phyloP scores from a whole-genome alignment of 495 filamentous ascomycete species.

The Cercophora samala region DNA sequence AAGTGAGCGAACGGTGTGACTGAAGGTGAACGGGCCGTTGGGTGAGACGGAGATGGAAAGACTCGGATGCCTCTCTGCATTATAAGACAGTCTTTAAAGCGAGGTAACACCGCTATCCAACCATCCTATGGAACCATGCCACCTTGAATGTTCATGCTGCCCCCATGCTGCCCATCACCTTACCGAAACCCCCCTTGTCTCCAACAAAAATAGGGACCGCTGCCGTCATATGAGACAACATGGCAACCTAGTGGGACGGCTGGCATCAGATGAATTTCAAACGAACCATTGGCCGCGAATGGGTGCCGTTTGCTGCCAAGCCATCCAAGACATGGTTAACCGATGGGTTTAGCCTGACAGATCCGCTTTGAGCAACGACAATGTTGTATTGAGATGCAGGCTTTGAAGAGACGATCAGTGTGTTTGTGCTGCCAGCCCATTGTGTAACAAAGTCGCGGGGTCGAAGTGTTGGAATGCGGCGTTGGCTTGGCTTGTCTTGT shows the following conservation, averaged over 20 bases:
- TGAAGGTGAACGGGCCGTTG: background rate
- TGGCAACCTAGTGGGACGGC: conserved; percentile 1
- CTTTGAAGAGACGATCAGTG: background rate
- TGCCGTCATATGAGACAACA: background rate
- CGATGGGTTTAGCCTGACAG: conserved; percentile 7
- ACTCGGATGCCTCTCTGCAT: background rate
- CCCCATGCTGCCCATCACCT: background rate
- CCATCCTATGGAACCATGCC: background rate
- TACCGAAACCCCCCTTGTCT: conserved; percentile 1
- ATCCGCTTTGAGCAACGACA: background rate
- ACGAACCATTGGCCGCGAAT: background rate
- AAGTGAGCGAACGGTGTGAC: background rate
- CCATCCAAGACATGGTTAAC: conserved; percentile 12
- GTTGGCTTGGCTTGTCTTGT: background rate
- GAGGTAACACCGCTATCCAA: conserved; percentile 3
- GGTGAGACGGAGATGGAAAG: background rate
- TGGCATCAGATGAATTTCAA: background rate
- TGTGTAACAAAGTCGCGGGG: background rate
- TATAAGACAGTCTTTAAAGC: background rate
- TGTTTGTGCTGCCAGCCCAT: too few species aligned
- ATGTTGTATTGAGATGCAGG: conserved; percentile 7
- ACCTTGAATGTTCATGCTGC: background rate
- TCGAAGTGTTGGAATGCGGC: background rate
- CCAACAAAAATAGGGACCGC: background rate
- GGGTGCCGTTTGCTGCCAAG: conserved; percentile 7